Evolutionary conservation across 2,329 filamentous ascomycete species (phyloP).

Genomic region (Chaetomiaceae sp.): DNA sequence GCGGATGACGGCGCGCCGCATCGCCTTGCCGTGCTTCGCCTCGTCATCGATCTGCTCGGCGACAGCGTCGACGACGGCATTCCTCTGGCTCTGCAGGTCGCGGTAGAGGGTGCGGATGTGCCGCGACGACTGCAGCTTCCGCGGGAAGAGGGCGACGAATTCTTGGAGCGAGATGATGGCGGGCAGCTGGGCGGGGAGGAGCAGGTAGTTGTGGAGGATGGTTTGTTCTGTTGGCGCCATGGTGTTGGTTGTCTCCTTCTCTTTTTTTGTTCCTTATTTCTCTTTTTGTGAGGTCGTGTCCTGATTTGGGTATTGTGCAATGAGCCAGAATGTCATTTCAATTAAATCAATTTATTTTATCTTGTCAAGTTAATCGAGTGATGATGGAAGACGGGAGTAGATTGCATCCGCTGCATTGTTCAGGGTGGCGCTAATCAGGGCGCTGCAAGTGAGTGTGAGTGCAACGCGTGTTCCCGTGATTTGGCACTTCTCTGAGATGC

Average conservation of each 20-base stretch:
- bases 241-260: conserved; percentile 17
- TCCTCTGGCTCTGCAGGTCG: conserved; percentile 71
- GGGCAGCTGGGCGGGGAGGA: conserved; percentile 69
- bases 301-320: not conserved
- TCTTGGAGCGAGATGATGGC: conserved; percentile 67
- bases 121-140: conserved; percentile 57
- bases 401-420: too few species aligned
- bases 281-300: not conserved
- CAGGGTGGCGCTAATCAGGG: not conserved
- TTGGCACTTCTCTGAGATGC: not conserved
- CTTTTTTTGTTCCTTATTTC: not conserved
- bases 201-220: conserved; percentile 73
- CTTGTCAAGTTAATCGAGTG: too few species aligned
- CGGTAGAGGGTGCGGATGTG: conserved; percentile 69
- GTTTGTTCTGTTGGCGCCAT: conserved; percentile 72
- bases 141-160: conserved; percentile 74
- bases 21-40: conserved; percentile 52
- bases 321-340: too few species aligned
- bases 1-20: conserved; percentile 54
- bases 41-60: conserved; percentile 61
- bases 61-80: conserved; percentile 62
- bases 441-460: not conserved
- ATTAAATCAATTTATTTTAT: not conserved
- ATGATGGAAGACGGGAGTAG: too few species aligned
- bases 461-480: conserved; percentile 25